Conservation (phyloP, 805 yeast species). For the Cyberlindnera petersonii region DNA sequence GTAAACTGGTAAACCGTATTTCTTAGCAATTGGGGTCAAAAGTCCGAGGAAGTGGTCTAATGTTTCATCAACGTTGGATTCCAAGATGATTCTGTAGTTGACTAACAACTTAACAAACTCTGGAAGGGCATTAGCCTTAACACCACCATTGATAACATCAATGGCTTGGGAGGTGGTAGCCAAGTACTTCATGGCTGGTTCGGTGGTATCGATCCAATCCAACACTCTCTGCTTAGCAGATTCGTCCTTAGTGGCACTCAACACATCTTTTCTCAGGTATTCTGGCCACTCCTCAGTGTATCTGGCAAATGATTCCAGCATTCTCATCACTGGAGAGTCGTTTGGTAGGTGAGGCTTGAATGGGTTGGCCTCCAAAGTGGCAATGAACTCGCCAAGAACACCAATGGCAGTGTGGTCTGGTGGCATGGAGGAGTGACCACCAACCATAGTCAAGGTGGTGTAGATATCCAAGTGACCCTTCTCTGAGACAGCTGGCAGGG, state of each 20-base stretch:
- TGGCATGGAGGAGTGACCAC: slow-evolving; percentile 72
- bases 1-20: slow-evolving; percentile 22
- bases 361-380: slow-evolving; percentile 51
- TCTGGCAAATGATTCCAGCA: slow-evolving; percentile 61
- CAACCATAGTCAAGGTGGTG: slow-evolving; percentile 54
- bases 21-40: slow-evolving; percentile 18
- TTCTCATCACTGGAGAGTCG: slow-evolving; percentile 51
- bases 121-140: slow-evolving; percentile 74
- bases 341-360: slow-evolving; percentile 42
- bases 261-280: slow-evolving; percentile 29
- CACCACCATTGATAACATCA: slow-evolving; percentile 56
- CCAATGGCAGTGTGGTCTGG: slow-evolving; percentile 77
- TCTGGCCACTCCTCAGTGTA: slow-evolving; percentile 29
- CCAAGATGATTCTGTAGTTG: slow-evolving; percentile 64
- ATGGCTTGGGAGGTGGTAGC: slow-evolving; percentile 26
- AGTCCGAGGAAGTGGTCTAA: slow-evolving; percentile 28
- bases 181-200: slow-evolving; percentile 12
- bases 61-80: slow-evolving; percentile 39
- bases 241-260: slow-evolving; percentile 33
- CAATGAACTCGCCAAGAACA: slow-evolving; percentile 50
- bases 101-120: slow-evolving; percentile 45
- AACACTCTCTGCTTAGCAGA: slow-evolving; percentile 36
- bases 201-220: slow-evolving; percentile 17
- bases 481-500: slow-evolving; percentile 46
- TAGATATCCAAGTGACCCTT: slow-evolving; percentile 36